Evolutionary conservation across 352 stramenopile genomes (phyloP).

Genomic region (Phytophthora kernoviae): DNA sequence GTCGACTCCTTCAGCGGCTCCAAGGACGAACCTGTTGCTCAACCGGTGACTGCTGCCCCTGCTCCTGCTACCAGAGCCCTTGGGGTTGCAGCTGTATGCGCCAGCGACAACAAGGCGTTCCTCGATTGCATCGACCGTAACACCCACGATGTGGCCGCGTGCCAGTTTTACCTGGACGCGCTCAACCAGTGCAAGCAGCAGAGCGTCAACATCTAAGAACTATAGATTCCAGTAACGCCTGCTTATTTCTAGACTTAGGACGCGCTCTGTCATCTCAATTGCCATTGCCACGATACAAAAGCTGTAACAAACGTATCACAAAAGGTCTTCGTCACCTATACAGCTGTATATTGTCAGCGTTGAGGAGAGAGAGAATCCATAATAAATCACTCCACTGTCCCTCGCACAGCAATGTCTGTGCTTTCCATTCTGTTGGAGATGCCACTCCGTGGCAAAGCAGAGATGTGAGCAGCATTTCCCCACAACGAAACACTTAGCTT

Average conservation of each 20-base stretch:
- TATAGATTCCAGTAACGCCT: neutral
- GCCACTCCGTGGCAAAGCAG: slow-evolving; percentile 1
- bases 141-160: slow-evolving; percentile 78
- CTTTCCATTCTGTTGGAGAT: slow-evolving; percentile 2
- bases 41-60: slow-evolving; percentile 18
- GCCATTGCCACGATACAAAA: neutral
- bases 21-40: slow-evolving; percentile 39
- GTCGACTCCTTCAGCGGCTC: slow-evolving; percentile 69
- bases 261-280: neutral
- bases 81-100: slow-evolving; percentile 41
- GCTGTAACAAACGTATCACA: neutral
- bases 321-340: neutral
- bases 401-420: slow-evolving; percentile 7
- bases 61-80: slow-evolving; percentile 17
- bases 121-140: slow-evolving; percentile 80
- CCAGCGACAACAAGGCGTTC: slow-evolving; percentile 77
- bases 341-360: slow-evolving; percentile 8
- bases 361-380: slow-evolving; percentile 12
- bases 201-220: slow-evolving; percentile 53
- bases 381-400: slow-evolving; percentile 23
- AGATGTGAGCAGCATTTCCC: neutral
- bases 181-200: slow-evolving; percentile 87
- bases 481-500: neutral
- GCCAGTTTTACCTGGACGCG: slow-evolving; percentile 86
- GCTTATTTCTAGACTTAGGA: neutral